phyloP scores from a whole-genome alignment of 2,329 filamentous ascomycete genomes.

The Exophiala viscosa region DNA sequence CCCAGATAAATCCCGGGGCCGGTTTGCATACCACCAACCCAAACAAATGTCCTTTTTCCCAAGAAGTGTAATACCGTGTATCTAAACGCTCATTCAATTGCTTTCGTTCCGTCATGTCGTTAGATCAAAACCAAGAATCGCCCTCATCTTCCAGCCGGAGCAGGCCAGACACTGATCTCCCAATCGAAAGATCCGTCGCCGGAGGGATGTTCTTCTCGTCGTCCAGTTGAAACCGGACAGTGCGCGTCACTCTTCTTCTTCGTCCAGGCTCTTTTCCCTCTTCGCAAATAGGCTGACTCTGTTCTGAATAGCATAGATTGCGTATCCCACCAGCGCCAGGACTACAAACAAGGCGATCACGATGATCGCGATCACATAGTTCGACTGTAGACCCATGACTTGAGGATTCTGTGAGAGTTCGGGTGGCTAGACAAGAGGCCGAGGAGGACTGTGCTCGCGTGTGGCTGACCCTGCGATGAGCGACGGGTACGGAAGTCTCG shows the following conservation, averaged over 20 bases:
- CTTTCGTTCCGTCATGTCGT: constrained; percentile 6
- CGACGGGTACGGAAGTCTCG: background rate
- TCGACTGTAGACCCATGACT: constrained; percentile 39
- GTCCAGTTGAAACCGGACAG: constrained; percentile 20
- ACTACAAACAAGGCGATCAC: constrained; percentile 48
- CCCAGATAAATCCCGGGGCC: background rate
- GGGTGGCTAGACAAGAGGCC: background rate
- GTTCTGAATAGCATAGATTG: constrained; percentile 36
- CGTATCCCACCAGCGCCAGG: constrained; percentile 40
- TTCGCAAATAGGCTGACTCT: constrained; percentile 31
- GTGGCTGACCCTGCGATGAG: constrained; percentile 1
- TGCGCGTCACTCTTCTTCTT: constrained; percentile 28
- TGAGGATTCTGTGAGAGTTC: background rate
- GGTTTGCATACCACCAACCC: background rate
- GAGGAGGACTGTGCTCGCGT: constrained; percentile 4
- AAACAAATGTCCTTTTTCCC: background rate
- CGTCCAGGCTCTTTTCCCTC: constrained; percentile 29
- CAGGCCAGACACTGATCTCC: constrained; percentile 15
- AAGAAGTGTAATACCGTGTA: background rate
- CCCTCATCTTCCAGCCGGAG: constrained; percentile 19
- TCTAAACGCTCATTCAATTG: background rate
- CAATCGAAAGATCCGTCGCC: background rate
- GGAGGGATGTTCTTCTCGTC: constrained; percentile 2
- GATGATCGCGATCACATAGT: constrained; percentile 49
- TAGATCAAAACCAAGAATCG: constrained; percentile 23